Evolutionary conservation across 371 early-diverging fungal species (phyloP), one percentile per base, ranked within the genome.

Genomic region (Amoeboaphelidium protococcarum): DNA sequence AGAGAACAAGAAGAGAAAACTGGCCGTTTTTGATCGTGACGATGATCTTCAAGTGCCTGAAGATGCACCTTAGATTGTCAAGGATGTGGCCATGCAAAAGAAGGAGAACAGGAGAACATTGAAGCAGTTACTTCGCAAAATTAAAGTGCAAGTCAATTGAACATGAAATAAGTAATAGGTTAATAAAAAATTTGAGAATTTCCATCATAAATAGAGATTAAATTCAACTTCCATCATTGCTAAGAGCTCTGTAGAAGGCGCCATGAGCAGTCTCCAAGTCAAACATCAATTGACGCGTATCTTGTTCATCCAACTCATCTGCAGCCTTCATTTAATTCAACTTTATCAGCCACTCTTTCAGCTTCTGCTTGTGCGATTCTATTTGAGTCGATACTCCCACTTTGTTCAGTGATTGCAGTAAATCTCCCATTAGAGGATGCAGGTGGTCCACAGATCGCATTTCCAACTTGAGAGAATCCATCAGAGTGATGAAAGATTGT

Each of bases 311-410:
- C n/a, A 94, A 62, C 50, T 77, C 76, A 27, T 91, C 90, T 42
- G 73, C 74, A 16, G 85, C 85, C 62, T 80, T 83, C 87, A 86
- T 85, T 16, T 73, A 62, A 56, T 92, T 84, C 45, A 90, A 52
- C 2, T 71, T 71, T 23, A 88, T 84, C 10, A 92, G 63, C 90
- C 95, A 94, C 48, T 84, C 71, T 25, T 72, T 66, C 21, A 91
- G 67, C 54, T 74, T 82, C 20, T 66, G 65, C 50, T 80, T 79
- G 44, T 84, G 84, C 50, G 72, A 74, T 21, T 63, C 58, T 59
- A 74, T 84, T 20, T 85, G 84, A 0, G 74, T 56, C 3, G 88
- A 80, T 25, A 89, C 44, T 1, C 71, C 60, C 23, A 84, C 71
- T 19, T 74, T 78, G 55, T 85, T 89, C 41, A 94, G 62, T 37